A percentile compares a stretch with the other conserved stretches of the same genome.
phyloP scores from a whole-genome alignment of 2,329 filamentous ascomycete genomes.

The Botrytis medusae region DNA sequence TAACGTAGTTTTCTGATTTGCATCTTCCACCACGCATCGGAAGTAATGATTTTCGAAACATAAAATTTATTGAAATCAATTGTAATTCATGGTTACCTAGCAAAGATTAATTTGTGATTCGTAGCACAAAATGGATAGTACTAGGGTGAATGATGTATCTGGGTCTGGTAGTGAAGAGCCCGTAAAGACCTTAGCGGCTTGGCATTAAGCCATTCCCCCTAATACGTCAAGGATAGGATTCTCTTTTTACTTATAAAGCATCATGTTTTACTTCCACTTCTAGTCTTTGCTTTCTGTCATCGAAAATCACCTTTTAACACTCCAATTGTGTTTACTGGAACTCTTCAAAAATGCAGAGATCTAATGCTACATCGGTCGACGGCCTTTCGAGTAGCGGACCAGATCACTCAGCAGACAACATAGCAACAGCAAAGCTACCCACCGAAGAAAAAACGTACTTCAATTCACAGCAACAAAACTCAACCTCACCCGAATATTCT shows the following conservation, averaged over 20 bases:
- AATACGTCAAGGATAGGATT: background rate
- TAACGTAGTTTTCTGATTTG: background rate
- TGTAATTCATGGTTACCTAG: background rate
- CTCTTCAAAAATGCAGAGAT: background rate
- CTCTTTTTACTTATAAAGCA: background rate
- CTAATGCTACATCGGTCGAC: background rate
- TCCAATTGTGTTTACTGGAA: background rate
- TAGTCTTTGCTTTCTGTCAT: background rate
- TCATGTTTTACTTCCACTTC: background rate
- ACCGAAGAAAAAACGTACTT: background rate
- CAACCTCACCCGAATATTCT: background rate
- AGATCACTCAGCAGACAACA: background rate
- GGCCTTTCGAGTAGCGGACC: background rate
- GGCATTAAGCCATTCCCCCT: background rate
- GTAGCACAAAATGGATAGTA: background rate
- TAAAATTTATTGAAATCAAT: background rate
- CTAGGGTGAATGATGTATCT: background rate
- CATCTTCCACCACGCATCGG: background rate
- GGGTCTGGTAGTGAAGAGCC: background rate
- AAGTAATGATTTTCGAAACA: background rate
- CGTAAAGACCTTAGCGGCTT: background rate
- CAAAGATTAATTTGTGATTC: background rate
- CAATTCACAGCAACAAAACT: background rate
- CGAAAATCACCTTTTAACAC: rapidly evolving
- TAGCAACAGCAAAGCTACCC: background rate